Evolutionary conservation across 2,329 filamentous ascomycete genomes (phyloP).

Genomic region (Trichoderma aggressivum): DNA sequence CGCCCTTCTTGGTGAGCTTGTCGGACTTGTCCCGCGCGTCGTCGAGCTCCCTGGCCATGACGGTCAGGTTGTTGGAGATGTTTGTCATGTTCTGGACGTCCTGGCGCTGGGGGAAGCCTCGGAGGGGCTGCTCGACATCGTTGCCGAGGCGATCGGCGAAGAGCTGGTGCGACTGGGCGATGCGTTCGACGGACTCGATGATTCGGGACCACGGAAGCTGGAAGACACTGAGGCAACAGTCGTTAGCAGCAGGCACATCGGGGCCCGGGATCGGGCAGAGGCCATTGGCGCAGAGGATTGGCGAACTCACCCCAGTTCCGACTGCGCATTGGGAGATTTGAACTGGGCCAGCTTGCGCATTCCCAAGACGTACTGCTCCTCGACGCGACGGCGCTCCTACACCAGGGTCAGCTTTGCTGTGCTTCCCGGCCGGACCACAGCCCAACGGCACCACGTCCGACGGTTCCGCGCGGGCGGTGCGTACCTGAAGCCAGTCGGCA

Average conservation of each 20-base stretch:
- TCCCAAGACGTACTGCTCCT: slow-evolving; percentile 82
- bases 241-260: background rate
- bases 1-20: slow-evolving; percentile 75
- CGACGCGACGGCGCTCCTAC: slow-evolving; percentile 87
- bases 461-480: slow-evolving; percentile 22
- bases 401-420: slow-evolving; percentile 8
- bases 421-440: background rate
- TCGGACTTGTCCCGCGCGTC: slow-evolving; percentile 80
- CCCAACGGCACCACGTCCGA: background rate
- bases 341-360: slow-evolving; percentile 76
- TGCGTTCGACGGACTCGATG: slow-evolving; percentile 70
- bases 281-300: background rate
- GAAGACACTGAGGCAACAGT: slow-evolving; percentile 66
- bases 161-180: slow-evolving; percentile 78
- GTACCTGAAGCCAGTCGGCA: slow-evolving; percentile 94
- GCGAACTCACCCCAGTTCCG: slow-evolving; percentile 78
- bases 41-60: slow-evolving; percentile 81
- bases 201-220: slow-evolving; percentile 88
- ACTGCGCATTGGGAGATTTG: slow-evolving; percentile 68
- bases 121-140: slow-evolving; percentile 82
- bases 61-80: slow-evolving; percentile 75
- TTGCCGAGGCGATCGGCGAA: slow-evolving; percentile 79
- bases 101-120: slow-evolving; percentile 68
- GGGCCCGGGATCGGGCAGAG: background rate
- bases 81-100: slow-evolving; percentile 79